Percentiles rank a stretch among this genome's conserved stretches.
Evolutionary conservation across 352 stramenopile species (phyloP).

Genomic region (Phytopythium ostracodes): DNA sequence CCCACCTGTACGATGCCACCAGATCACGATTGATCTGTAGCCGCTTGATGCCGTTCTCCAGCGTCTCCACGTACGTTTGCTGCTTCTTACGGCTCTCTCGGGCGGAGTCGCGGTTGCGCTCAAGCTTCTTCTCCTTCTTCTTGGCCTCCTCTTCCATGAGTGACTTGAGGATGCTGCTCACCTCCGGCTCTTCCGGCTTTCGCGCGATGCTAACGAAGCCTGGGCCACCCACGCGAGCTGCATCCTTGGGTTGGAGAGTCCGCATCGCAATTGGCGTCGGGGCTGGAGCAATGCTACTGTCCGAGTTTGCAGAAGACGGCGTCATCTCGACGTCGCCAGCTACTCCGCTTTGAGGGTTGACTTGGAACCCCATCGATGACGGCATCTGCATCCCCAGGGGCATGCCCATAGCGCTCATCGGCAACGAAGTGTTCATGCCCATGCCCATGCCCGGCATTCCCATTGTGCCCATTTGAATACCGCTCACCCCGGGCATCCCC

Average conservation of each 20-base stretch:
- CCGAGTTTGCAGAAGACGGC: slow-evolving; percentile 4
- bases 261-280: slow-evolving; percentile 4
- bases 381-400: slow-evolving; percentile 36
- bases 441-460: slow-evolving; percentile 22
- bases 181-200: slow-evolving; percentile 74
- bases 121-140: slow-evolving; percentile 89
- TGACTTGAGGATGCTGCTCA: slow-evolving; percentile 85
- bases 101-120: slow-evolving; percentile 84
- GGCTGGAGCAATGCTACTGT: not conserved
- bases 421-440: slow-evolving; percentile 12
- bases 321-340: slow-evolving; percentile 30
- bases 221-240: slow-evolving; percentile 16
- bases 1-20: slow-evolving; percentile 70
- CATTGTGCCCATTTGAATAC: slow-evolving; percentile 49
- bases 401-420: slow-evolving; percentile 43
- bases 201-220: slow-evolving; percentile 77
- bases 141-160: slow-evolving; percentile 86
- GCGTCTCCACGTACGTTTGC: slow-evolving; percentile 83
- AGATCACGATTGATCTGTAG: slow-evolving; percentile 82
- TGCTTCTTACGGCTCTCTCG: slow-evolving; percentile 84
- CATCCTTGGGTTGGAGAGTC: slow-evolving; percentile 44
- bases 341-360: slow-evolving; percentile 27
- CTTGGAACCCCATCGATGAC: slow-evolving; percentile 35
- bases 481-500: slow-evolving; percentile 15
- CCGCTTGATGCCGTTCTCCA: slow-evolving; percentile 85